These are phyloP conservation scores for Ophiocordyceps robertsii DNA, from an alignment of 2,329 filamentous ascomycete genomes.

Conservation along the genomic window DNA sequence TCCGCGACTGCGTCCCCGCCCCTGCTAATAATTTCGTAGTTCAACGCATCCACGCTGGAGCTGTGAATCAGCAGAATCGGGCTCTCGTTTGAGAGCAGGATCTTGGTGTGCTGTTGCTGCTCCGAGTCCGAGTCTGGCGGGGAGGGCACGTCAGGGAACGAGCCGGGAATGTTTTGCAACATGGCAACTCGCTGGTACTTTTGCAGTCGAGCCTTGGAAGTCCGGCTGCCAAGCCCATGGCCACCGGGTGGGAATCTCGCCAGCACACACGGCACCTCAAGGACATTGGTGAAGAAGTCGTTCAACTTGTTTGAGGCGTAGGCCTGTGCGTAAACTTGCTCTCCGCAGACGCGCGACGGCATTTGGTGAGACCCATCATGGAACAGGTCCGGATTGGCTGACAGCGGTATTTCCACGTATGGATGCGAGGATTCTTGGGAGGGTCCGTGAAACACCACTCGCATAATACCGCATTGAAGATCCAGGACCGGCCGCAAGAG, in stretches of 20 bases:
- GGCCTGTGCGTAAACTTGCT: conserved; percentile 54
- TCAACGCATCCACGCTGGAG: conserved; percentile 67
- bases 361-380: conserved; percentile 23
- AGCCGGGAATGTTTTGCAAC: conserved; percentile 29
- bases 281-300: conserved; percentile 60
- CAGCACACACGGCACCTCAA: conserved; percentile 70
- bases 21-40: conserved; percentile 52
- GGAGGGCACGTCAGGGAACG: conserved; percentile 39
- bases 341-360: conserved; percentile 68
- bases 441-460: conserved; percentile 37
- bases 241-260: conserved; percentile 68
- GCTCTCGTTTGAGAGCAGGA: conserved; percentile 84
- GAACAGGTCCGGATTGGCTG: conserved; percentile 49
- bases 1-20: conserved; percentile 53
- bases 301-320: conserved; percentile 57
- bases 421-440: not conserved
- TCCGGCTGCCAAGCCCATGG: conserved; percentile 44
- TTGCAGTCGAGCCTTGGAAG: conserved; percentile 58
- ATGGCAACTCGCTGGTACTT: conserved; percentile 31
- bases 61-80: conserved; percentile 77
- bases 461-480: conserved; percentile 50
- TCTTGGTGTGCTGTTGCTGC: conserved; percentile 29
- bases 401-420: conserved; percentile 46
- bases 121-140: conserved; percentile 46
- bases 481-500: conserved; percentile 66